Percentiles rank a stretch among this genome's conserved stretches.
Conservation (phyloP, 176 grass and related monocot species). For the Elymus sibiricus region DNA sequence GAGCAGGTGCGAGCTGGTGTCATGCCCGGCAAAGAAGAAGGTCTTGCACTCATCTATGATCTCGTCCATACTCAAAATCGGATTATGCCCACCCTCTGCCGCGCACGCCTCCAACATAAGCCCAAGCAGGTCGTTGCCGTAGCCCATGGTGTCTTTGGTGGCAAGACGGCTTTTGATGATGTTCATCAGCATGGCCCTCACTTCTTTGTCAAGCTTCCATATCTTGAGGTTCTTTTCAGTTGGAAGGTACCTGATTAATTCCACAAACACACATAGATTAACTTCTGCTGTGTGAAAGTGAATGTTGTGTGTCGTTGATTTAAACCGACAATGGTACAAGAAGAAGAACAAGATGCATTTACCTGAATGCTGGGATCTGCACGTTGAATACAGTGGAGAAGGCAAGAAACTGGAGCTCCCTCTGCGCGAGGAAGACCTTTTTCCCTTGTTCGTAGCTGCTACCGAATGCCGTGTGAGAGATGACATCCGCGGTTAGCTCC, state of each 20-base stretch:
- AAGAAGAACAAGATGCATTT: background rate
- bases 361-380: conserved; percentile 17
- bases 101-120: conserved; percentile 27
- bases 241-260: conserved; percentile 9
- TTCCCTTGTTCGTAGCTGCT: conserved; percentile 31
- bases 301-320: background rate
- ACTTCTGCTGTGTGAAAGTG: background rate
- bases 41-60: conserved; percentile 68
- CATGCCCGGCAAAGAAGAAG: conserved; percentile 58
- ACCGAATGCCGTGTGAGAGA: conserved; percentile 38
- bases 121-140: conserved; percentile 34
- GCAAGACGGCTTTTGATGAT: conserved; percentile 16
- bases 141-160: background rate
- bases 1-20: conserved; percentile 47
- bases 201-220: conserved; percentile 18
- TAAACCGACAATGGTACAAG: background rate
- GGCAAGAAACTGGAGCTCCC: conserved; percentile 20
- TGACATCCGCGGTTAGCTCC: conserved; percentile 38
- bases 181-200: conserved; percentile 18
- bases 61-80: conserved; percentile 43
- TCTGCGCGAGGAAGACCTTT: conserved; percentile 28
- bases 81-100: background rate
- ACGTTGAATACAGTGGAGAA: background rate
- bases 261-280: background rate
- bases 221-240: conserved; percentile 11